phyloP scores from a whole-genome alignment of 1,284 basidiomycete species.

The Fistulinella cinereoalba region DNA sequence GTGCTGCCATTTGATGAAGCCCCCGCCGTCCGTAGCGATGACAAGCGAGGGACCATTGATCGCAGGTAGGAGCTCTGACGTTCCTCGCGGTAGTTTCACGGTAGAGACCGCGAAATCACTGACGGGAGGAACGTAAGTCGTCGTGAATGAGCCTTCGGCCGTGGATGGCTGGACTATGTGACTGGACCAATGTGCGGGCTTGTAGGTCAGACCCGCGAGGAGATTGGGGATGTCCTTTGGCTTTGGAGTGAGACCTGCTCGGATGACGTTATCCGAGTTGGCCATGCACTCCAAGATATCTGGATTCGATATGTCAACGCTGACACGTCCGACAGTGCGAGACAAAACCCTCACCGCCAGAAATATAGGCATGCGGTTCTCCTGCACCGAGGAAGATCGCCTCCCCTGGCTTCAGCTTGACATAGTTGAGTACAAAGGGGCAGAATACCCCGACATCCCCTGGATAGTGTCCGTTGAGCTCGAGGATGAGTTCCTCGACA shows the following conservation, averaged over 20 bases:
- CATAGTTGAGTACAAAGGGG: constrained; percentile 87
- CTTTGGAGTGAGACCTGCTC: constrained; percentile 97
- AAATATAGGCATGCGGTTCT: constrained; percentile 96
- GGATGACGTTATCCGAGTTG: constrained; percentile 97
- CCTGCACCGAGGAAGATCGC: constrained; percentile 95
- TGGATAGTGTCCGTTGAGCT: constrained; percentile 82
- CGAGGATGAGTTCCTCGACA: constrained; percentile 67
- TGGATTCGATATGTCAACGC: constrained; percentile 36
- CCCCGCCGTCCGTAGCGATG: constrained; percentile 74
- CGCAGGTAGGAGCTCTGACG: constrained; percentile 52
- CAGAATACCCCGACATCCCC: constrained; percentile 95
- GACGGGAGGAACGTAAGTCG: constrained; percentile 88
- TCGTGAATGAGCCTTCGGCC: constrained; percentile 41
- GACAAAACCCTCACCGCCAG: constrained; percentile 64
- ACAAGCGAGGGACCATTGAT: constrained; percentile 85
- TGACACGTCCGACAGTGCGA: not conserved
- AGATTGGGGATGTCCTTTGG: constrained; percentile 91
- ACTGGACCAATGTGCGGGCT: constrained; percentile 60
- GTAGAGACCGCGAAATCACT: constrained; percentile 90
- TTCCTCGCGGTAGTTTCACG: constrained; percentile 48
- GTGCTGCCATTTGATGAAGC: constrained; percentile 47
- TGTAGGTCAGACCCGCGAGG: constrained; percentile 86
- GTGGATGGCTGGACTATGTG: constrained; percentile 66
- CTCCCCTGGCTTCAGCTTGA: constrained; percentile 78
- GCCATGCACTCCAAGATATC: constrained; percentile 99